Evolutionary conservation across 129 eudicot species (phyloP).

Genomic region (Flaveria trinervia): DNA sequence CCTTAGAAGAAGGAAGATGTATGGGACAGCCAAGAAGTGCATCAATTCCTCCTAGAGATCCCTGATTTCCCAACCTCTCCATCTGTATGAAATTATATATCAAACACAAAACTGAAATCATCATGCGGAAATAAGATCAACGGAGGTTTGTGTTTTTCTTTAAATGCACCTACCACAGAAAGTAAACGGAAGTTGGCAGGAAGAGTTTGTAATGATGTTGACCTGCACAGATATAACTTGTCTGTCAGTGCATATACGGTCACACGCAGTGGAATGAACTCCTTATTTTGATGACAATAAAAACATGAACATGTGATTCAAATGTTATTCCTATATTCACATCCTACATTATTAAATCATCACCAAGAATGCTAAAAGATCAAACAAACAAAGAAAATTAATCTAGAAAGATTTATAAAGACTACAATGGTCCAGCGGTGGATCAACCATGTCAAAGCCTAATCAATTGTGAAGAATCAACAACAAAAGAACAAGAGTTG

Average conservation of each 20-base stretch:
- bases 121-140: constrained; percentile 14
- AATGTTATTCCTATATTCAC: neutral
- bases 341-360: neutral
- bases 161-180: constrained; percentile 51
- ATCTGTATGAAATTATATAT: constrained; percentile 43
- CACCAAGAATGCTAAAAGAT: neutral
- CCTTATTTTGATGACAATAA: neutral
- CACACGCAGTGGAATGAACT: neutral
- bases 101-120: constrained; percentile 9
- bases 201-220: constrained; percentile 62
- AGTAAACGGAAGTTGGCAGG: constrained; percentile 74
- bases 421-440: neutral
- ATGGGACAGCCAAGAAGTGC: constrained; percentile 89
- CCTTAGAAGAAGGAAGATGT: constrained; percentile 87
- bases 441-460: neutral
- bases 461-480: neutral
- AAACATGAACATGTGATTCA: neutral
- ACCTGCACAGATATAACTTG: constrained; percentile 41
- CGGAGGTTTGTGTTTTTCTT: neutral
- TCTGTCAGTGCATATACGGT: neutral
- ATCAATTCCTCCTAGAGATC: constrained; percentile 81
- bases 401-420: neutral
- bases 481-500: neutral
- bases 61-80: constrained; percentile 78
- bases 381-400: neutral